A percentile compares a stretch with the other conserved stretches of the same genome.
Conservation (phyloP, 495 filamentous ascomycete species). For the Penicillium turbatum region DNA sequence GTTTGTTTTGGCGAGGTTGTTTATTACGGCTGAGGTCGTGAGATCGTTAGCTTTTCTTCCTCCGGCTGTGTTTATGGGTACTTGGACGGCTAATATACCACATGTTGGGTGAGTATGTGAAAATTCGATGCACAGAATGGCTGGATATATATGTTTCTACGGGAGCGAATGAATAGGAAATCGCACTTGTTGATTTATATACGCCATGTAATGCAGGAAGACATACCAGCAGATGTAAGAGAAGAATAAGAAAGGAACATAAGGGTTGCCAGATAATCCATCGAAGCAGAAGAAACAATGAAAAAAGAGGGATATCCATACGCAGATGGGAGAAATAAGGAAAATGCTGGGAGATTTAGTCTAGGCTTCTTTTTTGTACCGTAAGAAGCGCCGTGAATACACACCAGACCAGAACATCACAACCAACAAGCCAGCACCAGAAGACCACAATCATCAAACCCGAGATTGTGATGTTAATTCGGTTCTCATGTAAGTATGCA, state of each 20-base stretch:
- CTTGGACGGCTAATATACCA: background rate
- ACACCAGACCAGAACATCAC: conserved; percentile 1
- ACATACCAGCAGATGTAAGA: conserved; percentile 14
- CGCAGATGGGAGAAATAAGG: background rate
- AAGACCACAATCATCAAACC: background rate
- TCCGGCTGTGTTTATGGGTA: background rate
- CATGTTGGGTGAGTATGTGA: background rate
- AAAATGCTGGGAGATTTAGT: background rate
- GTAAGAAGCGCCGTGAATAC: background rate
- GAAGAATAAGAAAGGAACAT: conserved; percentile 2
- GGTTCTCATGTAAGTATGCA: background rate
- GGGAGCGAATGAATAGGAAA: background rate
- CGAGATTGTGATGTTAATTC: background rate
- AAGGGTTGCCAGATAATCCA: conserved; percentile 8
- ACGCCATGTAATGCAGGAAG: conserved; percentile 29
- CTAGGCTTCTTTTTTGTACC: background rate
- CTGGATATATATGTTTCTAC: background rate
- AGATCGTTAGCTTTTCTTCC: conserved; percentile 3
- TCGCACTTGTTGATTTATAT: conserved; percentile 19
- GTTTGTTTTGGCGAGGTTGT: background rate
- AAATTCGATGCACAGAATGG: background rate
- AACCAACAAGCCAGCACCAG: background rate
- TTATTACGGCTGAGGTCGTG: background rate
- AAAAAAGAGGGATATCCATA: conserved; percentile 9
- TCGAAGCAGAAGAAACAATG: conserved; percentile 10